A percentile compares a stretch with the other conserved stretches of the same genome.
Conservation (phyloP, 768 basidiomycete species). For the Naganishia vaughanmartiniae region DNA sequence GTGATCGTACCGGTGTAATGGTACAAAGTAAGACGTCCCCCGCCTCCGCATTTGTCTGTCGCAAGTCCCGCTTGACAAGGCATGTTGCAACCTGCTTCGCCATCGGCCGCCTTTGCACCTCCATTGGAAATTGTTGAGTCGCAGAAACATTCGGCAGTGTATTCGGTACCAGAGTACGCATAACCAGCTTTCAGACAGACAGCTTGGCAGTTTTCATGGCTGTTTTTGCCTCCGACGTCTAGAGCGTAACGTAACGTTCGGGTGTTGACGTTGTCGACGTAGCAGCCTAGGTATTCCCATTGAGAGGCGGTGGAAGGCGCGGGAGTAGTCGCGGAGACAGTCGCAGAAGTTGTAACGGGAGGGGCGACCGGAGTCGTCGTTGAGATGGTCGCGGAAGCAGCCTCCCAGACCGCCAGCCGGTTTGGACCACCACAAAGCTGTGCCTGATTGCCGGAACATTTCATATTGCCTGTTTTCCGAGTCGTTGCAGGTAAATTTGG, state of each 20-base stretch:
- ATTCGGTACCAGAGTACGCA: slow-evolving; percentile 15
- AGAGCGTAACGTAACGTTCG: slow-evolving; percentile 32
- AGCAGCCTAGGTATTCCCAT: slow-evolving; percentile 20
- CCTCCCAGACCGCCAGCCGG: not conserved
- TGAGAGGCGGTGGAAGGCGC: not conserved
- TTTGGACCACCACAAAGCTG: not conserved
- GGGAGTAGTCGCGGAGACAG: slow-evolving; percentile 1
- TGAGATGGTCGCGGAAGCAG: not conserved
- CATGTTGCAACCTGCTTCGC: slow-evolving; percentile 64
- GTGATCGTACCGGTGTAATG: not conserved
- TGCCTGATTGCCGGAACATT: not conserved
- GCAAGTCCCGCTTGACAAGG: slow-evolving; percentile 63
- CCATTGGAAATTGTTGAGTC: slow-evolving; percentile 64
- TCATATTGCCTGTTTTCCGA: not conserved
- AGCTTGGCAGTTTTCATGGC: slow-evolving; percentile 7
- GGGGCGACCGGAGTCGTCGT: slow-evolving; percentile 28
- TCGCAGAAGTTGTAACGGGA: slow-evolving; percentile 31
- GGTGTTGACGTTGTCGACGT: slow-evolving; percentile 9
- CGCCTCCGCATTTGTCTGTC: slow-evolving; percentile 55
- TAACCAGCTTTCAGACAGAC: slow-evolving; percentile 12
- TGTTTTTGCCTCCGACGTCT: slow-evolving; percentile 7
- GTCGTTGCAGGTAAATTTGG: too few species aligned
- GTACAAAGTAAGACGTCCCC: not conserved
- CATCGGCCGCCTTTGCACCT: slow-evolving; percentile 55
- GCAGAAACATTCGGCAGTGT: slow-evolving; percentile 53